Evolutionary conservation across 208 protist genomes (phyloP).

Genomic region (Willaertia magna): DNA sequence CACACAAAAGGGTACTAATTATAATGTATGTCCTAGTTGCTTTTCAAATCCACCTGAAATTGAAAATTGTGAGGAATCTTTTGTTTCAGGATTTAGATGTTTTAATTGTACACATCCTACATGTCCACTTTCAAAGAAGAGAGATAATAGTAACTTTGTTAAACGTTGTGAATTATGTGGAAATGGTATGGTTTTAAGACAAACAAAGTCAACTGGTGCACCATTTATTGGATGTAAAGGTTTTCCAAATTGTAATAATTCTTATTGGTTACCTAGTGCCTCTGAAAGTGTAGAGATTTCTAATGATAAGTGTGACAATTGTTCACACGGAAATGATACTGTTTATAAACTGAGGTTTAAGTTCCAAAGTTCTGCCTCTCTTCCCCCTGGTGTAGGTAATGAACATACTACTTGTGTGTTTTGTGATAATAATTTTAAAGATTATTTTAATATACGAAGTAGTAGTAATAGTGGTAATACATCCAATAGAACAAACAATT

Average conservation of each 20-base stretch:
- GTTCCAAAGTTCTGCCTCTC: not conserved
- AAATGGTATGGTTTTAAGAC: not conserved
- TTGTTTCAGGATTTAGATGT: not conserved
- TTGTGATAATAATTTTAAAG: not conserved
- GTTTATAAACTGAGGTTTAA: not conserved
- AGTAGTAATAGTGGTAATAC: not conserved
- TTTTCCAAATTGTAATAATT: not conserved
- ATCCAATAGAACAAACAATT: not conserved
- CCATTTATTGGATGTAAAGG: not conserved
- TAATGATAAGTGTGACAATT: not conserved
- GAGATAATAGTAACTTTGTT: not conserved
- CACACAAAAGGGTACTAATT: conserved; percentile 50
- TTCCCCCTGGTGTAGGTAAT: not conserved
- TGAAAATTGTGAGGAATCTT: not conserved
- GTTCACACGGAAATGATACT: not conserved
- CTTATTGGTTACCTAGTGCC: not conserved
- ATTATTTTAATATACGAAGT: not conserved
- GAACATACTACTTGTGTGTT: not conserved
- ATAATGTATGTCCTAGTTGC: conserved; percentile 58
- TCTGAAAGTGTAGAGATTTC: not conserved
- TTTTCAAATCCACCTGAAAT: conserved; percentile 46
- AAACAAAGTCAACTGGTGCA: not conserved
- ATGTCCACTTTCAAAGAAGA: not conserved
- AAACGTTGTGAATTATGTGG: not conserved
- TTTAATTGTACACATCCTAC: not conserved